Base-by-base conservation (phyloP, 2,329 filamentous ascomycete species). In the Lomentospora prolificans region DNA sequence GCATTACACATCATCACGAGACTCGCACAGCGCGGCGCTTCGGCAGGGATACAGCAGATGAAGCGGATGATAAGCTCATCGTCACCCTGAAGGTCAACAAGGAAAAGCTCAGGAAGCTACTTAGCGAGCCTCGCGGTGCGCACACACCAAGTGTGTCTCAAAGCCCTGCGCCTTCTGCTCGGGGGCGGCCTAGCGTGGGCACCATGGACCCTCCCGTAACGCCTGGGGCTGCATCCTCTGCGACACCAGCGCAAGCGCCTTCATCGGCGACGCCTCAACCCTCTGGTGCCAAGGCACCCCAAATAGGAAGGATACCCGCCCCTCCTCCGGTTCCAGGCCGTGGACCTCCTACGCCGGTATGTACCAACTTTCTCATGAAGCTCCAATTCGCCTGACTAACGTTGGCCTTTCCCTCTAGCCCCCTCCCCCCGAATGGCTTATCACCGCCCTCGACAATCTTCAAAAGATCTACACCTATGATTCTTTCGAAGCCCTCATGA, bases 401-500 rank as follows among this genome's bases (percentile, higher is more conserved):
- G 14, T 24, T 24, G 4, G 5, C 17, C 27, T 36, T 50, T 44
- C 33, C 46, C 3, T 58, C 57, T 64, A 95, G 90, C 89, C 90
- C 57, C 83, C 88, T 6, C 85, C 90, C 17, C 91, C 92, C n/a
- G 76, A 81, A 57, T 97, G 94, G 94, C 86, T 99, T 56, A 75
- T 78, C 57, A 72, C 79, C 36, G 86, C 89, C 55, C 81, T 97
- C n/a, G 75, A 80, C 58, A 78, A 83, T 24, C 80, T 97, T 57
- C 74, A 75, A 62, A 83, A 83, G 61, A 75, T 78, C 58, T 92
- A 96, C 65, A 86, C 88, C 3, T 81, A 86, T 63, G 90, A 96
- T 68, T 79, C 81, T 28, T 97, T 97, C 67, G 90, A 96, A 69
- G 87, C 85, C 55, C 81, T 86, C 22, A 99, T 99, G 94, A 89